phyloP scores from a whole-genome alignment of 805 yeast genomes.

The Saturnispora ahearnii region DNA sequence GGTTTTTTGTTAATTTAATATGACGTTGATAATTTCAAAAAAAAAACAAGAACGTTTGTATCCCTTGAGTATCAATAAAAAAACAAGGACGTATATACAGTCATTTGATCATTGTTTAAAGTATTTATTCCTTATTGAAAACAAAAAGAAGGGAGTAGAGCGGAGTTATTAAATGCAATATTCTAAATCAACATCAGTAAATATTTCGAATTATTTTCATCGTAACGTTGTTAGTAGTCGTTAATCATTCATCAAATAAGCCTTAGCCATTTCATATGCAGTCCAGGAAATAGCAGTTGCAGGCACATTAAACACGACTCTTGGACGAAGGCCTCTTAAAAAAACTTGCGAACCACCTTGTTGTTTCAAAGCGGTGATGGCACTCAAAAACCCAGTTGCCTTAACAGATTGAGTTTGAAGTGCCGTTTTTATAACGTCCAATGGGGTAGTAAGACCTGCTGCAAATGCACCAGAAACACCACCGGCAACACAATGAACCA shows the following conservation, averaged over 20 bases:
- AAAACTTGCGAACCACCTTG: conserved; percentile 61
- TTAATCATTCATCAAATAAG: conserved; percentile 26
- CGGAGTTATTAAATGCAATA: too few species aligned
- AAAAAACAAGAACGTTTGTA: not conserved
- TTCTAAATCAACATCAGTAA: too few species aligned
- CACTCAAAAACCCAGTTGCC: conserved; percentile 60
- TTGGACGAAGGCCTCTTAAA: conserved; percentile 77
- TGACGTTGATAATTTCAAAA: not conserved
- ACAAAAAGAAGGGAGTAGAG: too few species aligned
- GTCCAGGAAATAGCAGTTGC: conserved; percentile 98
- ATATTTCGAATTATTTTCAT: too few species aligned
- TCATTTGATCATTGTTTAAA: too few species aligned
- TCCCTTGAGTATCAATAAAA: too few species aligned
- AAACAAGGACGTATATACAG: too few species aligned
- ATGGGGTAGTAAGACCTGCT: conserved; percentile 89
- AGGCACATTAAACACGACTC: conserved; percentile 89
- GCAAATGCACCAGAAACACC: conserved; percentile 92
- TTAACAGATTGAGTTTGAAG: conserved; percentile 70
- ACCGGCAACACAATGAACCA: conserved; percentile 86
- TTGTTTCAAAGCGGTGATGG: conserved; percentile 56
- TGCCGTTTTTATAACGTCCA: conserved; percentile 88
- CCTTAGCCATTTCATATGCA: conserved; percentile 94
- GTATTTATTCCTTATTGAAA: too few species aligned
- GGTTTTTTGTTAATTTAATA: not conserved
- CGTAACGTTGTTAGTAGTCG: not conserved